These are phyloP conservation scores for Gastrolobium villosum DNA, from an alignment of 306 rosid species.

Conservation along the genomic window DNA sequence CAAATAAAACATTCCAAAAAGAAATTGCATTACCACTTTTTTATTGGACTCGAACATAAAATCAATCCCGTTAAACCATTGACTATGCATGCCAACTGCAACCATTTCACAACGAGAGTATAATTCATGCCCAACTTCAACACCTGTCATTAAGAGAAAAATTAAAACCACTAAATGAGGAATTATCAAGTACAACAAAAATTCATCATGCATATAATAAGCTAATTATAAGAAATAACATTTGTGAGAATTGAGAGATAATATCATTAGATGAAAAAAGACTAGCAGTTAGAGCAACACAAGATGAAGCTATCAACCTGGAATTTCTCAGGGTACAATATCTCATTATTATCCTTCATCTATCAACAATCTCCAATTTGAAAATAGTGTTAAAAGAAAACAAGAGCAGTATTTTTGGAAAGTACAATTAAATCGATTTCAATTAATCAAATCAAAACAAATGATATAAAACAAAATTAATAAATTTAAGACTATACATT, in stretches of 20 bases:
- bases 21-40: constrained; percentile 68
- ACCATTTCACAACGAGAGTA: constrained; percentile 99
- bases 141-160: constrained; percentile 64
- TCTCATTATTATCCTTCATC: constrained; percentile 66
- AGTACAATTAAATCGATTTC: neutral
- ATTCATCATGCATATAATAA: neutral
- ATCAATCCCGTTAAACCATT: constrained; percentile 97
- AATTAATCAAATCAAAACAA: neutral
- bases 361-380: constrained; percentile 47
- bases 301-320: constrained; percentile 62
- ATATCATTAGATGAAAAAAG: neutral
- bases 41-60: constrained; percentile 73
- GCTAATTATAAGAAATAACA: constrained; percentile 12
- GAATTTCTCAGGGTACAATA: constrained; percentile 60
- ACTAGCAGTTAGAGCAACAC: neutral
- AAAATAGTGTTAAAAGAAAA: neutral
- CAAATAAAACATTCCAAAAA: neutral
- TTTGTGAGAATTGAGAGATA: neutral
- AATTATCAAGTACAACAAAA: neutral
- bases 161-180: constrained; percentile 28
- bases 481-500: neutral
- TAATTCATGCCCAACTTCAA: constrained; percentile 91
- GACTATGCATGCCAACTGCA: constrained; percentile 91
- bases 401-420: neutral
- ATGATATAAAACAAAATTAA: neutral